phyloP scores from a whole-genome alignment of 1,284 basidiomycete species.

The Cystobasidium sp. region DNA sequence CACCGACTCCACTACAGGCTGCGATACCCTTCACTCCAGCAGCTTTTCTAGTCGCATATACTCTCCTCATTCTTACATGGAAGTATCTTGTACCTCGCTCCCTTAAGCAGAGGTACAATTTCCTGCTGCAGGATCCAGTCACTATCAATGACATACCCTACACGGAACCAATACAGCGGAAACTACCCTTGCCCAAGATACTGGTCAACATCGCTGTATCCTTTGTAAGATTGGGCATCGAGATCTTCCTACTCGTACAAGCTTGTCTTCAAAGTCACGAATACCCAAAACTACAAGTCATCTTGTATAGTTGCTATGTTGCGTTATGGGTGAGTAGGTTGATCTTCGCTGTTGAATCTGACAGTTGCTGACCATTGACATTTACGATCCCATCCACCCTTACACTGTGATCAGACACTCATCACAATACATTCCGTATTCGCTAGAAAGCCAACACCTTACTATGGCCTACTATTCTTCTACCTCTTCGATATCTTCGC shows the following conservation, averaged over 20 bases:
- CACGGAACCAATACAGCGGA: neutral
- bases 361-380: neutral
- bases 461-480: conserved; percentile 28
- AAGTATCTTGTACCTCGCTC: conserved; percentile 18
- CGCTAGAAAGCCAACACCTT: conserved; percentile 14
- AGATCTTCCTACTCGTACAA: conserved; percentile 26
- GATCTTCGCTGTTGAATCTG: neutral
- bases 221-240: conserved; percentile 18
- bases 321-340: conserved; percentile 14
- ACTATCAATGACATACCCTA: conserved; percentile 21
- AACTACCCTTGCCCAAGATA: conserved; percentile 18
- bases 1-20: neutral
- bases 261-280: neutral
- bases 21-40: conserved; percentile 27
- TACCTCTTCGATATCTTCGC: conserved; percentile 27
- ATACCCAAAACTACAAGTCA: neutral
- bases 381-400: neutral
- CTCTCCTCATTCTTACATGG: neutral
- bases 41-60: conserved; percentile 10
- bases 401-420: conserved; percentile 2
- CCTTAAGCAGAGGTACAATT: neutral
- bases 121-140: conserved; percentile 26
- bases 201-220: conserved; percentile 4
- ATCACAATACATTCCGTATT: conserved; percentile 13
- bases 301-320: conserved; percentile 1